Evolutionary conservation across 257 asterid genomes (phyloP).

Genomic region (Lycium barbarum): DNA sequence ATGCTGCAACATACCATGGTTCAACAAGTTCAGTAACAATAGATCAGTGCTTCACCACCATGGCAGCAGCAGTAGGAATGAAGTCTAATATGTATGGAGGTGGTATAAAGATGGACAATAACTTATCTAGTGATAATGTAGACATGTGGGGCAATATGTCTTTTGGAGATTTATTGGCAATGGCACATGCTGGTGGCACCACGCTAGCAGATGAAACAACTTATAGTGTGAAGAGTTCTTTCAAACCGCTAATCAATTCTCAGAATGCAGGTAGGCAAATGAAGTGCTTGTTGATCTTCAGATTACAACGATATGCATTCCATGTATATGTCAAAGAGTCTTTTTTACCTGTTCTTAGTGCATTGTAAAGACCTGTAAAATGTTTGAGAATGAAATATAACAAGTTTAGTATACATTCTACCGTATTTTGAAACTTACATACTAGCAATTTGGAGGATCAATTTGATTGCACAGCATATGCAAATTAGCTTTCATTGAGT

Average conservation of each 20-base stretch:
- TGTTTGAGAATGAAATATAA: constrained; percentile 10
- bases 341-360: not conserved
- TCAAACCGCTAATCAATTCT: constrained; percentile 28
- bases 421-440: not conserved
- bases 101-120: constrained; percentile 27
- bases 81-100: constrained; percentile 34
- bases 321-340: not conserved
- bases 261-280: constrained; percentile 37
- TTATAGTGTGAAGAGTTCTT: constrained; percentile 38
- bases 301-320: not conserved
- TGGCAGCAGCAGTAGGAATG: constrained; percentile 38
- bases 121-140: constrained; percentile 33
- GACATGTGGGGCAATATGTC: constrained; percentile 45
- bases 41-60: constrained; percentile 33
- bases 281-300: not conserved
- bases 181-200: constrained; percentile 43
- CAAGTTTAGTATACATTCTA: constrained; percentile 3
- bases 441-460: not conserved
- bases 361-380: constrained; percentile 18
- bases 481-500: not conserved
- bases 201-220: constrained; percentile 39
- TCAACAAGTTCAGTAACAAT: constrained; percentile 30
- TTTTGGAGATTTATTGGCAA: constrained; percentile 31
- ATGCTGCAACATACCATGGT: constrained; percentile 36
- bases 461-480: not conserved